phyloP scores from a whole-genome alignment of 805 yeast species.

The Wickerhamiella kazuoi region DNA sequence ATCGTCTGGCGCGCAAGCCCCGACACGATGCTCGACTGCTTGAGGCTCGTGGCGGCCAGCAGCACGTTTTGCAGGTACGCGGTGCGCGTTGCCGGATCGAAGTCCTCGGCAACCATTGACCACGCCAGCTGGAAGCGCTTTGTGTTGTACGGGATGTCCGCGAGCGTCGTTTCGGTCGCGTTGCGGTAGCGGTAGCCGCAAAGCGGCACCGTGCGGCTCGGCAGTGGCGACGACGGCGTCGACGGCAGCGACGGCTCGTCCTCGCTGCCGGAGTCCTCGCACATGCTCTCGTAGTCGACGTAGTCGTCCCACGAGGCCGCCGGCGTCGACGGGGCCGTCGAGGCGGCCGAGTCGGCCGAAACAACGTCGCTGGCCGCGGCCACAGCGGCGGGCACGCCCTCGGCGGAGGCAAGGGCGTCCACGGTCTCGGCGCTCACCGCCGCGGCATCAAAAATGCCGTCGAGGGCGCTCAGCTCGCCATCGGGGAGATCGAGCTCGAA shows the following conservation, averaged over 20 bases:
- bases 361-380: not conserved
- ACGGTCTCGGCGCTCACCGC: not conserved
- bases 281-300: slow-evolving; percentile 12
- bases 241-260: slow-evolving; percentile 4
- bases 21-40: slow-evolving; percentile 15
- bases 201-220: not conserved
- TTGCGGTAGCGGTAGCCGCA: slow-evolving; percentile 1
- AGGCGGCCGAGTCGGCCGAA: not conserved
- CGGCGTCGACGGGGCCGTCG: not conserved
- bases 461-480: not conserved
- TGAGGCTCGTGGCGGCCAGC: slow-evolving; percentile 16
- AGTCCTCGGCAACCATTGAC: slow-evolving; percentile 14
- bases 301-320: slow-evolving; percentile 11
- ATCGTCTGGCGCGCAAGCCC: slow-evolving; percentile 20
- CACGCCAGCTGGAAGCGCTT: slow-evolving; percentile 16
- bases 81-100: slow-evolving; percentile 7
- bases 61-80: slow-evolving; percentile 14
- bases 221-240: not conserved
- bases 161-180: not conserved
- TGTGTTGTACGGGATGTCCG: slow-evolving; percentile 1
- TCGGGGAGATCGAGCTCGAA: not conserved
- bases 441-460: no score
- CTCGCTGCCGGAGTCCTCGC: not conserved
- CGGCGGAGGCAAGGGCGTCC: not conserved
- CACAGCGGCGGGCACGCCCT: not conserved